Evolutionary conservation across 1,284 basidiomycete species (phyloP).

Genomic region (Lignosus rhinocerotis): DNA sequence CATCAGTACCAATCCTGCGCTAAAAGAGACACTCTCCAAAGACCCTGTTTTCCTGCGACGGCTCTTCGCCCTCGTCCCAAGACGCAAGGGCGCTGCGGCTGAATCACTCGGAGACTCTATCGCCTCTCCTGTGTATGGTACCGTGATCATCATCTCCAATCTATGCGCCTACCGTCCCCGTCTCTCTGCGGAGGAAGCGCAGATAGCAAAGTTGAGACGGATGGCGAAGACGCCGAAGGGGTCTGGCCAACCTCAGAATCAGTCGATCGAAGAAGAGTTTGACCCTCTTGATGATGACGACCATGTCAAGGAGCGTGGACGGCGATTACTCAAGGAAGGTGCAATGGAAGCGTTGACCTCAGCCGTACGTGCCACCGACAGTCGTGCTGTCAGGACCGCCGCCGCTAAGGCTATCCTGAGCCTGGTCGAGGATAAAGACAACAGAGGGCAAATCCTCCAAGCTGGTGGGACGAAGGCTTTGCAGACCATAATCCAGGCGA

Average conservation of each 20-base stretch:
- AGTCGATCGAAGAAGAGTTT: conserved; percentile 24
- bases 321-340: conserved; percentile 58
- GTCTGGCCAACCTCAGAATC: conserved; percentile 31
- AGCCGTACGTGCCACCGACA: conserved; percentile 56
- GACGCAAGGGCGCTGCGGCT: conserved; percentile 39
- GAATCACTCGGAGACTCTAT: conserved; percentile 36
- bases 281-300: conserved; percentile 58
- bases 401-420: conserved; percentile 65
- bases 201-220: conserved; percentile 72
- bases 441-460: conserved; percentile 80
- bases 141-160: conserved; percentile 75
- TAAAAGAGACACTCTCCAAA: conserved; percentile 66
- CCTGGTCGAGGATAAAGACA: conserved; percentile 75
- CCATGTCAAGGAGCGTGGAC: conserved; percentile 61
- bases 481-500: conserved; percentile 55
- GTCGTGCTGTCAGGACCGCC: conserved; percentile 50
- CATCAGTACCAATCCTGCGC: conserved; percentile 63
- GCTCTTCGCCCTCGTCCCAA: conserved; percentile 62
- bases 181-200: conserved; percentile 76
- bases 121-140: conserved; percentile 70
- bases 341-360: conserved; percentile 63
- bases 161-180: conserved; percentile 69
- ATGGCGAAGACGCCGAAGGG: conserved; percentile 58
- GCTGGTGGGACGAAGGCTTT: conserved; percentile 82
- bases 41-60: conserved; percentile 57